Base-by-base conservation (phyloP, 768 basidiomycete genomes). In the Russula earlei region DNA sequence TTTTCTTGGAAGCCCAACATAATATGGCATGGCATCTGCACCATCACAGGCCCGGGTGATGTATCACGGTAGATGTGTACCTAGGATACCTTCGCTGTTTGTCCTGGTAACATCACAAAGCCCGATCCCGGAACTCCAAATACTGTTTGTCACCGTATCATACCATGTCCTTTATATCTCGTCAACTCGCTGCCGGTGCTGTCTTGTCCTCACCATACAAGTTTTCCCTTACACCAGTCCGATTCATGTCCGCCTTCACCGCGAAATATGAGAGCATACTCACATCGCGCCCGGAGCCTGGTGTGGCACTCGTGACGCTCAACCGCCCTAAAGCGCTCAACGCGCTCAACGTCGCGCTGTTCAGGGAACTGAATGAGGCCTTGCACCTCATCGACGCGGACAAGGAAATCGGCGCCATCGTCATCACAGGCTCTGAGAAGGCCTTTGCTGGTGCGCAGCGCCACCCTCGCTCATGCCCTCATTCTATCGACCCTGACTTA, bases 281-380 rank as follows among this genome's bases (percentile, higher is more conserved):
- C 41, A 77, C 80, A 17, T 81, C 85, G 3, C 76, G 77, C 56
- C 87, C 88, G 1, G 77, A 82, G 51, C 80, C 82, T 3, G 75
- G 76, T 19, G 84, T 90, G 41, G 73, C 79, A n/a, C 81, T 94
- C 64, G 81, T 95, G 65, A 89, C 86, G 14, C 76, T 95, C 64
- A 92, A 95, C 72, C 79, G 92, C 42, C 92, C 92, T 24, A 91
- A 91, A 63, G 86, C 87, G 17, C 74, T 94, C 56, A 97, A 96
- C 67, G 94, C 96, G 4, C 76, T 99, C 56, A 85, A 77, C 64
- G 79, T 82, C 22, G 83, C 87, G 6, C 76, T 97, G 55, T 87
- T 97, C 68, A 70, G 70, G 14, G 90, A 93, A 67, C 76, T 98
- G 43, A 91, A 93, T 65, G 73, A 78, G 25, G 91, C 91, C 5